Evolutionary conservation across 257 asterid genomes (phyloP).

Genomic region (Paulownia fortunei): DNA sequence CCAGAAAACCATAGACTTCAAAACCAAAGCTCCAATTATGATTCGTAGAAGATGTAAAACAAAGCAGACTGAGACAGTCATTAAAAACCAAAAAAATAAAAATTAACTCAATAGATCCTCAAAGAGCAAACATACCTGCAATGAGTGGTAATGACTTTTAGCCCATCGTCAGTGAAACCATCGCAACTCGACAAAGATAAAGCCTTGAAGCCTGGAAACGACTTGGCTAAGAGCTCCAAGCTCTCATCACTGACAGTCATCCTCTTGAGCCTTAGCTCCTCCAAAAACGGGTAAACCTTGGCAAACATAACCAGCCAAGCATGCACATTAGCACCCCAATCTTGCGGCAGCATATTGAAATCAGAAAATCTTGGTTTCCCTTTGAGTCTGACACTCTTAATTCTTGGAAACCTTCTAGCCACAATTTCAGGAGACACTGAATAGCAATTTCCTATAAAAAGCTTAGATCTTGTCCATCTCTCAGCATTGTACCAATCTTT

Average conservation of each 20-base stretch:
- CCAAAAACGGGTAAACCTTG: conserved; percentile 68
- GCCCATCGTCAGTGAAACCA: conserved; percentile 76
- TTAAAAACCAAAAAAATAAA: background rate
- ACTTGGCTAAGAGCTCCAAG: conserved; percentile 72
- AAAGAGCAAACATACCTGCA: conserved; percentile 84
- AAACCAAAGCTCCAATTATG: background rate
- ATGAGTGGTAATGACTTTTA: conserved; percentile 63
- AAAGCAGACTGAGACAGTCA: background rate
- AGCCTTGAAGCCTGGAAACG: conserved; percentile 68
- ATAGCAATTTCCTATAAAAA: conserved; percentile 83
- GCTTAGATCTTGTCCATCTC: conserved; percentile 79
- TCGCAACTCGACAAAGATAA: conserved; percentile 78
- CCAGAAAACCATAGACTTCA: conserved; percentile 5
- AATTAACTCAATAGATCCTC: background rate
- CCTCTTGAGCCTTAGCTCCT: conserved; percentile 81
- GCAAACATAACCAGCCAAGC: conserved; percentile 70
- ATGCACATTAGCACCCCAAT: conserved; percentile 86
- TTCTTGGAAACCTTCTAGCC: conserved; percentile 69
- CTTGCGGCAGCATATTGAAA: conserved; percentile 70
- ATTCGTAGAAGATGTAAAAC: background rate
- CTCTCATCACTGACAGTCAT: conserved; percentile 77
- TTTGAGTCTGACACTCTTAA: conserved; percentile 71
- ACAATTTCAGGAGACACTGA: conserved; percentile 83
- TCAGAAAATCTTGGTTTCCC: conserved; percentile 89
- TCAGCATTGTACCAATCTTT: conserved; percentile 88